These are phyloP conservation scores for Coniochaeta sp. DNA, from an alignment of 2,329 filamentous ascomycete species.

Conservation along the genomic window DNA sequence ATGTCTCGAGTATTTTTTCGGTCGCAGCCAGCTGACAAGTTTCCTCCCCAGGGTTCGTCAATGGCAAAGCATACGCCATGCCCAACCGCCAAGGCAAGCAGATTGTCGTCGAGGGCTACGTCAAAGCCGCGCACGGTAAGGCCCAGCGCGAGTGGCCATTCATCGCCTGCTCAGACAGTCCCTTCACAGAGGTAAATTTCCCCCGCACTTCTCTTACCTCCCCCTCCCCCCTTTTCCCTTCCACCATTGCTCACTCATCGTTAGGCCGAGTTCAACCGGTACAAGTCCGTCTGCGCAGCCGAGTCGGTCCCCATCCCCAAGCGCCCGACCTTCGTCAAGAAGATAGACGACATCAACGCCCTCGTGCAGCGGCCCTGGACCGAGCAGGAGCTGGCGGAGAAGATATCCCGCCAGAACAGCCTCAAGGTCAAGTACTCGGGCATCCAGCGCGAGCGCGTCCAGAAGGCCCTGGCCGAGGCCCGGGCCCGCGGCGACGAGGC, in stretches of 20 bases:
- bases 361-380: slow-evolving; percentile 77
- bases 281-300: slow-evolving; percentile 64
- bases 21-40: neutral
- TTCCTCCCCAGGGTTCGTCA: slow-evolving; percentile 63
- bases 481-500: slow-evolving; percentile 55
- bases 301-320: slow-evolving; percentile 69
- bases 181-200: slow-evolving; percentile 77
- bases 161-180: slow-evolving; percentile 77
- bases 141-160: slow-evolving; percentile 82
- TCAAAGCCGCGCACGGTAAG: slow-evolving; percentile 74
- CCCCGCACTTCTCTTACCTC: slow-evolving; percentile 15
- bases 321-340: slow-evolving; percentile 58
- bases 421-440: slow-evolving; percentile 60
- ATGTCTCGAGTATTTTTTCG: neutral
- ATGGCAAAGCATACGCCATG: slow-evolving; percentile 77
- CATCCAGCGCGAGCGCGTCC: slow-evolving; percentile 60
- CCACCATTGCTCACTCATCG: slow-evolving; percentile 12
- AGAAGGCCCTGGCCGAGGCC: slow-evolving; percentile 59
- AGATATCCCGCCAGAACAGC: slow-evolving; percentile 63
- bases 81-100: slow-evolving; percentile 64
- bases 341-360: slow-evolving; percentile 72
- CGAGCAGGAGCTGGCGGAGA: slow-evolving; percentile 71
- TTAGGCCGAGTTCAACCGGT: slow-evolving; percentile 73
- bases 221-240: slow-evolving; percentile 2
- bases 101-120: slow-evolving; percentile 81